These are phyloP conservation scores for Fistulifera pelliculosa DNA, from an alignment of 108 stramenopile genomes.

Conservation along the genomic window DNA sequence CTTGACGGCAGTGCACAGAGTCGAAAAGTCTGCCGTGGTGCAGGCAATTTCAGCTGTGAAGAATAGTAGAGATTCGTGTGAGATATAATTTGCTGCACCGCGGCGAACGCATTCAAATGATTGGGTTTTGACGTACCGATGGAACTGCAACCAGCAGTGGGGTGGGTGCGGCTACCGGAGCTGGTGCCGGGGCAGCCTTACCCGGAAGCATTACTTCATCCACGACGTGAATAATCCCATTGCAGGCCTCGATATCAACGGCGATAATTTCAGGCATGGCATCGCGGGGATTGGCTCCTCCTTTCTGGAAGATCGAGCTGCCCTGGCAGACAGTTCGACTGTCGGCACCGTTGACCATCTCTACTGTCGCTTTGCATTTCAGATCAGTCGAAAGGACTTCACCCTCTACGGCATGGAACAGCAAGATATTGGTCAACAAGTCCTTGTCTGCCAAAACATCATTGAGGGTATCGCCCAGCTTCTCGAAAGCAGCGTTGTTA, in stretches of 20 bases:
- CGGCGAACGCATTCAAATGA: no score
- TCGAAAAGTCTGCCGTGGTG: conserved; percentile 16
- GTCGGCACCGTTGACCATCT: conserved; percentile 16
- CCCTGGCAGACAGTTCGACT: conserved; percentile 6
- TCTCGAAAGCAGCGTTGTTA: conserved; percentile 27
- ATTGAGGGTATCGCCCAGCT: neutral
- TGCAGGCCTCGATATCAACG: neutral
- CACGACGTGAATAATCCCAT: no score
- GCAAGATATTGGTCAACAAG: conserved; percentile 15
- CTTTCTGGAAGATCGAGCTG: neutral
- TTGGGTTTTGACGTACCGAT: no score
- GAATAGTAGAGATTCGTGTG: no score
- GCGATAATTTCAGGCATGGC: conserved; percentile 11
- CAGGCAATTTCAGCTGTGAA: conserved; percentile 8
- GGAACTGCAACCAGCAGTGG: neutral
- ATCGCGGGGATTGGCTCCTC: conserved; percentile 11
- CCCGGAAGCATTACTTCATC: neutral
- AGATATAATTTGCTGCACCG: no score
- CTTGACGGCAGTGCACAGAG: conserved; percentile 17
- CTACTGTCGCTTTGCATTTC: neutral
- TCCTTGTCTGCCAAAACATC: neutral
- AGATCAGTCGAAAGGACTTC: conserved; percentile 3
- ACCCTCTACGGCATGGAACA: conserved; percentile 1
- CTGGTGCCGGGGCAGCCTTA: neutral
- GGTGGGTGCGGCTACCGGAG: neutral